Evolutionary conservation across 1,284 basidiomycete genomes (phyloP), one percentile per base, ranked within the genome.

Genomic region (Heterobasidion occidentale): DNA sequence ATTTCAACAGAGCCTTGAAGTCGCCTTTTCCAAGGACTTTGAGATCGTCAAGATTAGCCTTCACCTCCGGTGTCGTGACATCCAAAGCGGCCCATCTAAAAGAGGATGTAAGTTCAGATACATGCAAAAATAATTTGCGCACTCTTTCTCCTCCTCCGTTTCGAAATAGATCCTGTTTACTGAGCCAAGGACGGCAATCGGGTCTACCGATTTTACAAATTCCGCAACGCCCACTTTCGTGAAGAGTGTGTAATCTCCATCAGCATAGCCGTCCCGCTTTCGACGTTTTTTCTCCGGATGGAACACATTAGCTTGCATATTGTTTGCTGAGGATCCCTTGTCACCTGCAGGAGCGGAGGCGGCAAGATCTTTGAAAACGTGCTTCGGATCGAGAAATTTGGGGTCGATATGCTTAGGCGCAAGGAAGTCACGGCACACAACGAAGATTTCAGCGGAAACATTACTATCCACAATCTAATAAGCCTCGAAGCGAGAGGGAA

Each of bases 391-490:
- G 61, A 99, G 85, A 74, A 99, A 98, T 74, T 96, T 97, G 46
- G 97, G 94, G 68, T 99, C 97, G 65, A 99, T 96, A 67, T 90
- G 83, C 69, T 93, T 93, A 4, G 97, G 97, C 4, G 94, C 94
- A 62, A 94, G 83, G 76, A 94, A 99, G 58, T 94, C 92, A 61
- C 89, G 89, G 73, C 97, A 99, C 55, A 98, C 94, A 64, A 99
- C 97, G 78, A 99, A 99, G 68, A 99, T 99, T 73, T 99, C 97
- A 8, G 97, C 97, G 50, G 97, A 99, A 51, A 99, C 97, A 73
- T 97, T 98, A 78, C 97, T 94, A 48, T 52, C 56, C 51, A 56
- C 46, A 33, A 50, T 44, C 34, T 36, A 19, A 42, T 36, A 20
- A 51, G 49, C 53, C 46, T 6, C 56, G 12, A 46, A 27, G 51